A percentile compares a stretch with the other conserved stretches of the same genome.
phyloP scores from a whole-genome alignment of 169 alveolate species.

The Plasmodium reichenowi region DNA sequence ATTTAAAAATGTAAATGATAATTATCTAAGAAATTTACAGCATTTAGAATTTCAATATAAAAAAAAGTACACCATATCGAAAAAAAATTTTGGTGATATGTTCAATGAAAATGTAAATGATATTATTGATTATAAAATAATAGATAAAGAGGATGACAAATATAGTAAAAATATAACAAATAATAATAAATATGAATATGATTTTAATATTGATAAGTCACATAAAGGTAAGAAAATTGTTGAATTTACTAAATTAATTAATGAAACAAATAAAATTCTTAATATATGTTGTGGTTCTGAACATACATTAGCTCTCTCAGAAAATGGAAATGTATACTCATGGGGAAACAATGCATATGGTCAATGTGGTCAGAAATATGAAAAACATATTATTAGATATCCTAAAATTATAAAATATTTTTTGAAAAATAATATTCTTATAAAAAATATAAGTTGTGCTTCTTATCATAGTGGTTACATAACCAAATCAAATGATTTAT shows the following conservation, averaged over 20 bases:
- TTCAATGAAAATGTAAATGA: slow-evolving; percentile 17
- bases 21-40: slow-evolving; percentile 22
- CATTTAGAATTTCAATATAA: slow-evolving; percentile 59
- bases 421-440: slow-evolving; percentile 58
- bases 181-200: too few relatives aligned
- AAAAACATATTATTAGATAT: slow-evolving; percentile 64
- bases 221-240: slow-evolving; percentile 27
- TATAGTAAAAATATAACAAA: slow-evolving; percentile 22
- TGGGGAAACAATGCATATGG: slow-evolving; percentile 83
- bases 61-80: slow-evolving; percentile 24
- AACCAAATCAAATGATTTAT: slow-evolving; percentile 46
- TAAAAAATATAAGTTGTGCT: slow-evolving; percentile 66
- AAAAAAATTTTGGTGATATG: neutral
- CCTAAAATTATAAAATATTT: slow-evolving; percentile 69
- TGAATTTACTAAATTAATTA: slow-evolving; percentile 66
- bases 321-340: slow-evolving; percentile 85
- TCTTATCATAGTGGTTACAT: slow-evolving; percentile 76
- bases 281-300: slow-evolving; percentile 78
- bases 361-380: slow-evolving; percentile 72
- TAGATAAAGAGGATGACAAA: slow-evolving; percentile 26
- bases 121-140: slow-evolving; percentile 53
- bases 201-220: too few relatives aligned
- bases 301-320: slow-evolving; percentile 83
- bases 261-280: slow-evolving; percentile 74
- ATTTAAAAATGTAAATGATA: slow-evolving; percentile 4